Base-by-base conservation (phyloP, 257 asterid species). In the Capsicum baccatum region DNA sequence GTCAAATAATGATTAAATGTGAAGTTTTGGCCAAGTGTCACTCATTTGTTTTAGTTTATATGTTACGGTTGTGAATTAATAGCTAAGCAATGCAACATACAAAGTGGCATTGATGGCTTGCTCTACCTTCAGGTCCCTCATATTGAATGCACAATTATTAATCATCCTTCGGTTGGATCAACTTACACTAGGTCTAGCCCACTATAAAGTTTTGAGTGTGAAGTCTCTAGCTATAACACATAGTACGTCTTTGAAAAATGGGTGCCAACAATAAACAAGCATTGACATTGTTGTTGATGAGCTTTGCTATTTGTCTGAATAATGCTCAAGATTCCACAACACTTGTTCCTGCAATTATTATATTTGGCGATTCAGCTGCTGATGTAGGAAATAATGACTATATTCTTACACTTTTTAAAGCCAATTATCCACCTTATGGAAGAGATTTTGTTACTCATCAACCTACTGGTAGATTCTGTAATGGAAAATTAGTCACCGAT, bases 321-420 rank as follows among this genome's bases (percentile, higher is more conserved):
- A 67, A 73, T 84, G 91, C 96, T 47, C 96, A 95, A 80, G 85
- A 66, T 9, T 69, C 89, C 1, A 67, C 81, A 1, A 79, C 91
- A 4, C 85, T 94, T 44, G 96, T 97, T 50, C 97, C 99, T 0
- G 98, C 97, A 4, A 88, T 97, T 52, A 91, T 97, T 9, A 90
- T 92, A 0, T 94, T 97, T 58, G 99, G 99, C 3, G 99, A 97
- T 47, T 95, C 99, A 0, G 89, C 90, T 0, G 96, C 94, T 3
- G 99, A 97, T 42, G 93, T 89, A 1, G 99, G 99, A n/a, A 97
- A 97, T 73, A 97, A 97, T 83, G 94, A 97, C 88, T 91, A 93
- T 66, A 74, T 93, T 3, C 67, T 47, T 0, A 95, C 99, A 2
- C 19, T 91, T 37, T 92, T 93, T 89, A 93, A 90, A 83, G 96